phyloP scores from a whole-genome alignment of 768 basidiomycete species.

The Auriscalpium orientale region DNA sequence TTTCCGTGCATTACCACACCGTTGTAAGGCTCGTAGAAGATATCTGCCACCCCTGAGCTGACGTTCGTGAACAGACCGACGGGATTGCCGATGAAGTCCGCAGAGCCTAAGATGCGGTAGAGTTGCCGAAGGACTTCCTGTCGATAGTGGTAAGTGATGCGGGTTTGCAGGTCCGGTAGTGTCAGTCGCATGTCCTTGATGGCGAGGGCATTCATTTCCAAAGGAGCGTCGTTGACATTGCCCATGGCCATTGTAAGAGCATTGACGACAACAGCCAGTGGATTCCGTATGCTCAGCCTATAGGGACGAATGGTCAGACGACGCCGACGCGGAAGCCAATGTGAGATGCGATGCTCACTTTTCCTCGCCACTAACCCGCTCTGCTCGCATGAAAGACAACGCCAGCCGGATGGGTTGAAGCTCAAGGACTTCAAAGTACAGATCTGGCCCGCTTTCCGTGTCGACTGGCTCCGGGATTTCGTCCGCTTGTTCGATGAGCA shows the following conservation, averaged over 20 bases:
- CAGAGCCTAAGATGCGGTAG: conserved; percentile 95
- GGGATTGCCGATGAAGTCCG: conserved; percentile 93
- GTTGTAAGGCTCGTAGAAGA: conserved; percentile 97
- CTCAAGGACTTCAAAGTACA: conserved; percentile 95
- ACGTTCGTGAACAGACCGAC: conserved; percentile 98
- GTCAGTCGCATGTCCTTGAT: conserved; percentile 93
- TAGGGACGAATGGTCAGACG: background rate
- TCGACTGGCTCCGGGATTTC: conserved; percentile 65
- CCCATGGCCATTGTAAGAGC: conserved; percentile 95
- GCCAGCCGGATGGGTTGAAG: conserved; percentile 90
- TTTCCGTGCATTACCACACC: conserved; percentile 96
- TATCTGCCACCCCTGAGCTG: conserved; percentile 94
- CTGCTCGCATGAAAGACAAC: conserved; percentile 96
- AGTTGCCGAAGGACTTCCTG: conserved; percentile 91
- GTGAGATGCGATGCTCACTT: conserved; percentile 47
- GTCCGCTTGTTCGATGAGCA: conserved; percentile 64
- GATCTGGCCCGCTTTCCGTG: conserved; percentile 60
- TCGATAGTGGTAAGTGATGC: conserved; percentile 87
- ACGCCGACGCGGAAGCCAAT: background rate
- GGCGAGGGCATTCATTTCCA: conserved; percentile 88
- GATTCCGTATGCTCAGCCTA: conserved; percentile 78
- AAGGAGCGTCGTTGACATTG: conserved; percentile 91
- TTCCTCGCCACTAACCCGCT: conserved; percentile 85
- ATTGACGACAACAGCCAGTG: conserved; percentile 87
- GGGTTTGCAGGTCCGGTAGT: conserved; percentile 72